Base-by-base conservation (phyloP, 257 asterid species). In the Solanum peruvianum region DNA sequence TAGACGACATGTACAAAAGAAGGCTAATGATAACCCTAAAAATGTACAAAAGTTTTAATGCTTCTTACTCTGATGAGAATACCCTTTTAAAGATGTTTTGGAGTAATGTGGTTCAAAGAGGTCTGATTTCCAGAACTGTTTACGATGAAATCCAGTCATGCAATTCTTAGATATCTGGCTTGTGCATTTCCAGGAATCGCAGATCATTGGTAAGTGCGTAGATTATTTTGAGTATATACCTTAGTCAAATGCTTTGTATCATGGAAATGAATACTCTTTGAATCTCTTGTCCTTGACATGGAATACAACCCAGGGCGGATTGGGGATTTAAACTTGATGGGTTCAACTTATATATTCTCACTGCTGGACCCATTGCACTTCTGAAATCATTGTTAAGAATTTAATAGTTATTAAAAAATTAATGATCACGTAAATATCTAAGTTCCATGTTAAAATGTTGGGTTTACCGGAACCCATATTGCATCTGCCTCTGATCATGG, bases 171-270 rank as follows among this genome's bases (percentile, higher is more conserved):
- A 42, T 97, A 95, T 89, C 92, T 96, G 90, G 96, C 98, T 62
- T 87, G 82, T 86, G 95, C 91, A n/a, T 96, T 90, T 89, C 98
- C 99, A 11, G 95, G 95, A 91, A 94, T 94, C 87, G 94, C 99
- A 77, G 99, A 95, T 93, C 99, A 97, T 90, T 97, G 99, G 99
- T 96, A 91, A 88, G 98, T 92, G 86, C 83, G 7, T 21, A 82
- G 87, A 33, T 85, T n/a, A 41, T 76, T 82, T 45, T 7, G 73
- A 5, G 44, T 35, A n/a, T 76, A 29, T 78, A 81, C 69, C 69
- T 49, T 33, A 81, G 14, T 80, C 29, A 47, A 47, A 80, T 80
- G 69, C 83, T 29, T 18, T 81, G 33, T 49, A 49, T 81, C 69
- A 29, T 81, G 69, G 69, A 81, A 49, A 27, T 18, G 44, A 29